Conservation (phyloP, 768 basidiomycete genomes). For the Neoboletus magnificus region DNA sequence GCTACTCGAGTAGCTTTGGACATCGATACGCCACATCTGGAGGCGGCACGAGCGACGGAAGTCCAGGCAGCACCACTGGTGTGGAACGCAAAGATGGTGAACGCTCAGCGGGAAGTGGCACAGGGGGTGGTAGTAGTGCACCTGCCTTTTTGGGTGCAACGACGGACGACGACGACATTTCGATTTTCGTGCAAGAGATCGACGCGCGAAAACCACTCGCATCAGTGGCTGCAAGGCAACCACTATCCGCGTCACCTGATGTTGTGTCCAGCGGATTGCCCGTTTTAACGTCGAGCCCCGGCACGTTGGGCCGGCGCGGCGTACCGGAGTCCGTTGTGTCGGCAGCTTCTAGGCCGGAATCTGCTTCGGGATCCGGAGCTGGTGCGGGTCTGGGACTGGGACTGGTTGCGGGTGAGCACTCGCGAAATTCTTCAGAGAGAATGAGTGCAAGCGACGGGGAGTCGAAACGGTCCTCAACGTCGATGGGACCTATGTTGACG, state of each 20-base stretch:
- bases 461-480: constrained; percentile 25
- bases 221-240: constrained; percentile 16
- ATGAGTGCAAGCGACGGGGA: constrained; percentile 16
- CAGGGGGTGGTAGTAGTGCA: constrained; percentile 12
- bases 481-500: constrained; percentile 56
- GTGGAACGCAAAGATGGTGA: constrained; percentile 22
- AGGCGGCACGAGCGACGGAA: constrained; percentile 40
- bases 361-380: not conserved
- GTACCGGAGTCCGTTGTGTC: not conserved
- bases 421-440: constrained; percentile 18
- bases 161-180: constrained; percentile 75
- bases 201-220: constrained; percentile 63
- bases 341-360: constrained; percentile 1
- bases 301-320: not conserved
- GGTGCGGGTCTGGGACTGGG: constrained; percentile 13
- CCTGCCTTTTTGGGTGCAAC: constrained; percentile 46
- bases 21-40: constrained; percentile 56
- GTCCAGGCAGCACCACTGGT: constrained; percentile 17
- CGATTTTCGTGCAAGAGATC: constrained; percentile 74
- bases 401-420: constrained; percentile 14
- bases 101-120: constrained; percentile 19
- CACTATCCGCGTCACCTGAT: constrained; percentile 1
- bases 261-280: not conserved
- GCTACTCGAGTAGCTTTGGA: constrained; percentile 78
- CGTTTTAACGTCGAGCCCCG: constrained; percentile 5